Base-by-base conservation (phyloP, 2,329 filamentous ascomycete genomes). In the Cladorrhinum sp. region DNA sequence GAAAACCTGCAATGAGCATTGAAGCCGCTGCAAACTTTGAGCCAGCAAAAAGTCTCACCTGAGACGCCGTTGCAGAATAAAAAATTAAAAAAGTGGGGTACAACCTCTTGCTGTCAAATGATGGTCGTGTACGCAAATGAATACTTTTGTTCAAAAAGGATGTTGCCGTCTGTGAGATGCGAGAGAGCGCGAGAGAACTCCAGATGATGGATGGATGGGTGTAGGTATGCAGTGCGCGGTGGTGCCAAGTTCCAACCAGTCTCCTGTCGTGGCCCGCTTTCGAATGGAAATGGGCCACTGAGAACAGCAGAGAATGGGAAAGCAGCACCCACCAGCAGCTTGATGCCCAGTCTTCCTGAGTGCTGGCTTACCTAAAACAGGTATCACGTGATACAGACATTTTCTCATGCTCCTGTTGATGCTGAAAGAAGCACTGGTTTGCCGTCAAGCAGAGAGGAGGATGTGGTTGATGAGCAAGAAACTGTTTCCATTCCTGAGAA, bases 81-180 rank as follows among this genome's bases (percentile, higher is more conserved):
- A 21, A 49, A 28, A 59, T n/a, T n/a, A 65, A 64, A 61, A 63
- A 55, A 54, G 62, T 60, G 28, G 60, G 58, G 66, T 53, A 60
- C 57, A 61, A 63, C 55, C 57, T 63, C 58, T 57, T 61, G 64
- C 55, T 65, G 63, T 61, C 58, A 63, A 46, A 66, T 69, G 61
- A 55, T 65, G 58, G 59, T 48, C 64, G 28, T 48, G 62, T 60
- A 60, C 62, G 54, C 64, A 65, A 72, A 73, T 71, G 67, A 62
- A 72, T 72, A 69, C 62, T 72, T 61, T 39, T 46, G 62, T 62
- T 58, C 65, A 30, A 51, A 52, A 73, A 72, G 60, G 64, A 71
- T 63, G 60, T 64, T 64, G 39, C 42, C 65, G 66, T 57, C 51
- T 62, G 60, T 55, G 42, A 46, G 42, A 46, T 46, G 42, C n/a